Evolutionary conservation across 225 moss, liverwort and hornwort species (phyloP).

Genomic region (Sphagnum tenellum): DNA sequence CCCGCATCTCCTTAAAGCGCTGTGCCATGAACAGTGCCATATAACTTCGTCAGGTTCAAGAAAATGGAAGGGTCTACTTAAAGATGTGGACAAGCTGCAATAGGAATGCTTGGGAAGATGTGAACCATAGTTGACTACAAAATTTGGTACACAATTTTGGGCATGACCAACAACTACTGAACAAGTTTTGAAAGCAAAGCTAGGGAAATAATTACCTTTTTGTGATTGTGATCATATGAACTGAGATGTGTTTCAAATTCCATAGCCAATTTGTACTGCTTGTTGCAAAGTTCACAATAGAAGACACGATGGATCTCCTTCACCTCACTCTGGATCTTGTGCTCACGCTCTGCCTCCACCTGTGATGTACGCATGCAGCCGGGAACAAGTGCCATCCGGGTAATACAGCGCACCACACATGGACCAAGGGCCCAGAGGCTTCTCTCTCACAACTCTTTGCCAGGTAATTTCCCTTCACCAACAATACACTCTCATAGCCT

Average conservation of each 20-base stretch:
- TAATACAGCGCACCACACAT: conserved; percentile 99
- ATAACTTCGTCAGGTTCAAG: too few relatives aligned
- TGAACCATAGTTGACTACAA: too few relatives aligned
- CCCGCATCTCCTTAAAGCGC: conserved; percentile 99
- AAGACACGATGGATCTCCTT: conserved; percentile 97
- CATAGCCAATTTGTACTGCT: conserved; percentile 93
- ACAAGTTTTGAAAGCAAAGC: not conserved
- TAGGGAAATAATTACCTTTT: conserved; percentile 43
- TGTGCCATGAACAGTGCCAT: conserved; percentile 8
- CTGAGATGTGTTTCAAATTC: conserved; percentile 98
- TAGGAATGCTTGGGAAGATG: too few relatives aligned
- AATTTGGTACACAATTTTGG: too few relatives aligned
- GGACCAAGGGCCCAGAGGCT: conserved; percentile 62
- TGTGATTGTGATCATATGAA: conserved; percentile 99
- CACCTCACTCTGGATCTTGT: conserved; percentile 93
- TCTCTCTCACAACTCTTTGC: conserved; percentile 80
- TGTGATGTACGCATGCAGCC: conserved; percentile 93
- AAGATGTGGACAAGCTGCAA: too few relatives aligned
- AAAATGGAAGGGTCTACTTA: too few relatives aligned
- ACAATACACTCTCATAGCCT: conserved; percentile 85
- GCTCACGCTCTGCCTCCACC: conserved; percentile 99
- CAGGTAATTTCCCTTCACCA: conserved; percentile 56
- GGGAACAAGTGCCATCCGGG: conserved; percentile 79
- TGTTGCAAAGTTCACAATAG: conserved; percentile 99
- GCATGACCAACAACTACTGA: not conserved